phyloP scores from a whole-genome alignment of 495 filamentous ascomycete species.

The Trichoderma gamsii region DNA sequence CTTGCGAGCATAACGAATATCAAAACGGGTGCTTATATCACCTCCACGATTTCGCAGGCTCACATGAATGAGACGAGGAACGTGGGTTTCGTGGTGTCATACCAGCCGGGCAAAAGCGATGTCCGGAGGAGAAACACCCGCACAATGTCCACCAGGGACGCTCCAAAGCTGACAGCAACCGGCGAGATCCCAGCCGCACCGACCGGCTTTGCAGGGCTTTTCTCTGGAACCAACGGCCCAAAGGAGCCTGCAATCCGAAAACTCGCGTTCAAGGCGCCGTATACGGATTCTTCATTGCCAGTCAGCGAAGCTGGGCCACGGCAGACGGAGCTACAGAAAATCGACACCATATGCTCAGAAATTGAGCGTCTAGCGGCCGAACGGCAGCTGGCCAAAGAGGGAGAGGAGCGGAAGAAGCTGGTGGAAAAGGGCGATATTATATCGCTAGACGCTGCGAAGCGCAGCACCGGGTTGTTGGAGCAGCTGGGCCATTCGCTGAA shows the following conservation, averaged over 20 bases:
- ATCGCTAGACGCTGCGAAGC: slow-evolving; percentile 74
- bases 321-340: slow-evolving; percentile 62
- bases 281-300: slow-evolving; percentile 45
- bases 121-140: slow-evolving; percentile 77
- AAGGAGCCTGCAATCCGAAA: slow-evolving; percentile 26
- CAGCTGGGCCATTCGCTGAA: slow-evolving; percentile 79
- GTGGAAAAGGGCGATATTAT: slow-evolving; percentile 75
- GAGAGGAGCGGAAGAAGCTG: slow-evolving; percentile 31
- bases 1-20: slow-evolving; percentile 64
- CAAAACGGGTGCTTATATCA: slow-evolving; percentile 79
- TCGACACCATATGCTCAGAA: slow-evolving; percentile 63
- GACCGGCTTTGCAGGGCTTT: slow-evolving; percentile 27
- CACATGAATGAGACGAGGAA: slow-evolving; percentile 73
- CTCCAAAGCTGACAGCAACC: slow-evolving; percentile 24
- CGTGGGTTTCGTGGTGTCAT: slow-evolving; percentile 74
- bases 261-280: slow-evolving; percentile 56
- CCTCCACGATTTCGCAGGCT: slow-evolving; percentile 66
- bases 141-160: slow-evolving; percentile 53
- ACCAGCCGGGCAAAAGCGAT: slow-evolving; percentile 59
- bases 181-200: slow-evolving; percentile 16
- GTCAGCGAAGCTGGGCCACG: slow-evolving; percentile 26
- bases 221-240: slow-evolving; percentile 23
- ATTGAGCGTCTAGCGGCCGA: slow-evolving; percentile 41
- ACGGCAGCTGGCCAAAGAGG: slow-evolving; percentile 31
- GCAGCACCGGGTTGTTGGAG: slow-evolving; percentile 80